A percentile compares a stretch with the other conserved stretches of the same genome.
Evolutionary conservation across 805 yeast genomes (phyloP).

Genomic region (Candida xiaguanensis): DNA sequence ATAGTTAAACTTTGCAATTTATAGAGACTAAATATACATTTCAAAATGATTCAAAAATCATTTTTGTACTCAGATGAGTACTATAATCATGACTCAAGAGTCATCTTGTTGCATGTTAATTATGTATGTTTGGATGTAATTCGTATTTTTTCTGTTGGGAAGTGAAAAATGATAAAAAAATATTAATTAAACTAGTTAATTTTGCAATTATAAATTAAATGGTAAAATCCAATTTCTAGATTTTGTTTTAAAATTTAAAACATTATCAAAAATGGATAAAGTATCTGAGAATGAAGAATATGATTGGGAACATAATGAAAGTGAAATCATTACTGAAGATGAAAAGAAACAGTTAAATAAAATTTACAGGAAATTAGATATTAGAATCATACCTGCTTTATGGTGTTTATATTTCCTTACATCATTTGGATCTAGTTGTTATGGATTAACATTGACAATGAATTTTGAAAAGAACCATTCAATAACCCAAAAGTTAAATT

Average conservation of each 20-base stretch:
- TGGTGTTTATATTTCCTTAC: conserved; percentile 78
- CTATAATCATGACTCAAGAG: conserved; percentile 4
- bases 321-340: not conserved
- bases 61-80: not conserved
- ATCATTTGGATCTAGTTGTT: conserved; percentile 73
- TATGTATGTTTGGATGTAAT: conserved; percentile 6
- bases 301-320: conserved; percentile 1
- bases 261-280: not conserved
- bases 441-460: conserved; percentile 81
- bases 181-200: not conserved
- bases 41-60: not conserved
- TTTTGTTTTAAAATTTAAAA: too few species aligned
- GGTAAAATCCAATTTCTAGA: not conserved
- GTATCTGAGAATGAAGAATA: conserved; percentile 8
- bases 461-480: conserved; percentile 62
- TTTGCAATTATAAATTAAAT: conserved; percentile 6
- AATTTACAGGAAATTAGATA: conserved; percentile 61
- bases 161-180: not conserved
- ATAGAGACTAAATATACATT: conserved; percentile 3
- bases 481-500: conserved; percentile 45
- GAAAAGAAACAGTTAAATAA: conserved; percentile 40
- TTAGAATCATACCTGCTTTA: conserved; percentile 73
- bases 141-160: conserved; percentile 3
- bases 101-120: conserved; percentile 1
- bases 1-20: conserved; percentile 3